Base-by-base conservation (phyloP, 163 green algal genomes). In the Prototheca stagnorum region DNA sequence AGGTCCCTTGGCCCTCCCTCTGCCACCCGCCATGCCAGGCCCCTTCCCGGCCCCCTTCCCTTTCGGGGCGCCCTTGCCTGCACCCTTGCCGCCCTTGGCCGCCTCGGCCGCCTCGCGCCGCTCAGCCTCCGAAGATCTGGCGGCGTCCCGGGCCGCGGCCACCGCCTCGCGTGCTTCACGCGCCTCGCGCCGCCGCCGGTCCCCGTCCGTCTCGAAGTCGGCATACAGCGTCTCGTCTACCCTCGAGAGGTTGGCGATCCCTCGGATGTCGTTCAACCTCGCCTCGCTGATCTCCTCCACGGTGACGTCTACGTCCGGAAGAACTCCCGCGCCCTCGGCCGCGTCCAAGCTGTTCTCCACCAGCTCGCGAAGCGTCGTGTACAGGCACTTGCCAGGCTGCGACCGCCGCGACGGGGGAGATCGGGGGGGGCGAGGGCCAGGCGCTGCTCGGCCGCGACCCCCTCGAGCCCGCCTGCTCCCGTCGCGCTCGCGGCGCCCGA, bases 331-430 rank as follows among this genome's bases (percentile, higher is more conserved):
- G 55, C 66, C 75, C 56, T 95, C 85, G 2, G 80, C 78, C 2
- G 80, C 74, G 51, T 95, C 85, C 31, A 95, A 57, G 1, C 75
- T 77, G 55, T 95, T 95, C 54, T 95, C 85, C 27, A 93, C 83
- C 28, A 95, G 65, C 65, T 95, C 85, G 11, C 82, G 57, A 1
- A 97, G 64, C 3, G 86, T 93, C 3, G 88, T 97, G 65, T 95
- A 97, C 22, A 97, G 56, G 47, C 78, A 92, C 46, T 96, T 97
- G 26, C 86, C 88, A 14, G 86, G 81, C 81, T 94, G 75, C 59
- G 67, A n/a, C n/a, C n/a, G n/a, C n/a, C 0, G 11, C 48, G 31
- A 20, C 21, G 43, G 7, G 25, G 31, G 15, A 55, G 22, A 7
- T 36, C 5, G 20, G 8, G 24, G 20, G 51, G n/a, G 14, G 8